phyloP scores from a whole-genome alignment of 2,329 filamentous ascomycete genomes.

The Xylogone sp. region DNA sequence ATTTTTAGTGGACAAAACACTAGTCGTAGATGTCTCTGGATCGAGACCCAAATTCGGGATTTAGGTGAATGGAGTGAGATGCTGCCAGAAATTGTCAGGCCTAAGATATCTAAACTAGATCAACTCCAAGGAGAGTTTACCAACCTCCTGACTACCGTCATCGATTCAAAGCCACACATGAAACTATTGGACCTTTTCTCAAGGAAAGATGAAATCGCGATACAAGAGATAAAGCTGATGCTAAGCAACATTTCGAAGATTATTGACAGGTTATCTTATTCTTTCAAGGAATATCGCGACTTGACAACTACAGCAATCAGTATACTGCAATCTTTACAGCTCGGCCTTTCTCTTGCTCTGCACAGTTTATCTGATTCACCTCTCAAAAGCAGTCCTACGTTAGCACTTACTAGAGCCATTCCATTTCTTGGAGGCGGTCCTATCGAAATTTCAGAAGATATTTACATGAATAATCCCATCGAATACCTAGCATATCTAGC shows the following conservation, averaged over 20 bases:
- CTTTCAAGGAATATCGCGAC: conserved; percentile 80
- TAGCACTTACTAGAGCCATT: conserved; percentile 38
- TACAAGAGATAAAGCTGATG: conserved; percentile 35
- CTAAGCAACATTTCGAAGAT: conserved; percentile 63
- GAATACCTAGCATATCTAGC: conserved; percentile 50
- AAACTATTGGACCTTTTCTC: conserved; percentile 16
- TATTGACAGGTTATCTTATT: conserved; percentile 61
- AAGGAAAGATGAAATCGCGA: not conserved
- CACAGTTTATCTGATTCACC: conserved; percentile 8
- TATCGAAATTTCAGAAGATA: conserved; percentile 6
- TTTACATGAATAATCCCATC: conserved; percentile 24
- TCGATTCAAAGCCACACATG: conserved; percentile 14
- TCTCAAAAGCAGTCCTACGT: conserved; percentile 6
- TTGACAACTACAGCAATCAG: conserved; percentile 74
- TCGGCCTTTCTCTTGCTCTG: conserved; percentile 65
- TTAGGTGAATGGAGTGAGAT: conserved; percentile 65
- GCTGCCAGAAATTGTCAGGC: conserved; percentile 67
- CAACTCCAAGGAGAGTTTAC: conserved; percentile 80
- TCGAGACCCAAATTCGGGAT: conserved; percentile 57
- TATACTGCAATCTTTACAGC: conserved; percentile 72
- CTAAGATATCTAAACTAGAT: conserved; percentile 61
- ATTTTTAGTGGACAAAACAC: conserved; percentile 64
- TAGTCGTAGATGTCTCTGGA: conserved; percentile 61
- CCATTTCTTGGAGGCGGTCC: conserved; percentile 52
- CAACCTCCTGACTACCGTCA: conserved; percentile 58